Base-by-base conservation (phyloP, 2,329 filamentous ascomycete species). In the Magnaporthiopsis rhizophila region DNA sequence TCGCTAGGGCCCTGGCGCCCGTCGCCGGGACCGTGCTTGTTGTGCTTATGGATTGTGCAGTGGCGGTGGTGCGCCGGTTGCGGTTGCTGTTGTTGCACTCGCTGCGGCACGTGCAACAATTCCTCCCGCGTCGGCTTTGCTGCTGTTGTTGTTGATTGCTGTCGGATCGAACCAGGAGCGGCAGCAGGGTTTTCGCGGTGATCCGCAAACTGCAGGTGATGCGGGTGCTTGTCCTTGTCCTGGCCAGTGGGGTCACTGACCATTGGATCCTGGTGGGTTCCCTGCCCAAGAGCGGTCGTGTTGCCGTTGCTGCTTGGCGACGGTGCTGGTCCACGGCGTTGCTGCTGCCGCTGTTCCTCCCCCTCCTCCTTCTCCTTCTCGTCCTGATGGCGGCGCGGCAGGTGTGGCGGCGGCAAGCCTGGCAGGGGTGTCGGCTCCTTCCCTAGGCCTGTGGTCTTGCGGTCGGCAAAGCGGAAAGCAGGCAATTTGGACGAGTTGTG, bases 401-500 rank as follows among this genome's bases (percentile, higher is more conserved):
- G 70, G 65, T 76, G 71, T 64, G 71, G 72, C 59, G 76, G 72
- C 4, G 30, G 30, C 30, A 30, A 5, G 30, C 30, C 30, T 30
- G 30, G 38, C 53, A 78, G 72, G 50, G 61, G 30, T 13, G 13
- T 62, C 60, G 72, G 68, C 45, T 75, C 70, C 66, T 76, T 74
- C 65, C 58, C 38, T 3, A 50, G 18, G 21, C 38, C 38, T n/a
- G 32, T 28, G 7, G 36, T 26, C 53, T 75, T 76, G 64, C 80
- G 74, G 73, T 84, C 82, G 68, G 77, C 79, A 70, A 83, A 82
- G 65, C 82, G 82, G 72, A 81, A 83, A 28, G 82, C 78, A 34
- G 83, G 82, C 68, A 84, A 74, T 69, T 84, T 85, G 66, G 82
- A 85, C 56, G 81, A 80, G 70, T 78, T 84, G 72, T 84, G 79